These are phyloP conservation scores for Funneliformis mosseae DNA, from an alignment of 192 early-diverging fungal species.

Conservation along the genomic window DNA sequence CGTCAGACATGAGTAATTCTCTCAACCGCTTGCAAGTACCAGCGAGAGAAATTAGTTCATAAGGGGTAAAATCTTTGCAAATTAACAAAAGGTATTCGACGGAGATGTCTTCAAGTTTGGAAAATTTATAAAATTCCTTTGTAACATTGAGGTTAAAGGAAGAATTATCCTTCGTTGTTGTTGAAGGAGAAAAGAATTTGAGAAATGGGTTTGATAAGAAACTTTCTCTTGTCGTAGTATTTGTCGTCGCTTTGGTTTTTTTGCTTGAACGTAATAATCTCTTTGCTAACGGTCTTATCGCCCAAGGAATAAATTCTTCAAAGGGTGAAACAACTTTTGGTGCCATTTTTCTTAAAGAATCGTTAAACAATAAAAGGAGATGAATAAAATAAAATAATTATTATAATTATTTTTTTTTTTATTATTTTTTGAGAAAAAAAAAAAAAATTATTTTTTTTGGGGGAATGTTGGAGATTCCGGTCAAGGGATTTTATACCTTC, in stretches of 20 bases:
- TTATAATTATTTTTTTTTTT: too few relatives aligned
- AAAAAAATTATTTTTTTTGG: too few relatives aligned
- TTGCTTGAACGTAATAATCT: neutral
- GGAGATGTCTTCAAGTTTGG: neutral
- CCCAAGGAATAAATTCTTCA: neutral
- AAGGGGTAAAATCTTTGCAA: constrained; percentile 12
- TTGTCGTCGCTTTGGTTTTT: neutral
- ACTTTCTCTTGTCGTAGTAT: neutral
- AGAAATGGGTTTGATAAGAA: neutral
- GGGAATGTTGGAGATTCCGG: too few relatives aligned
- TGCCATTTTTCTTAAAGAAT: neutral
- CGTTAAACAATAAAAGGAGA: too few relatives aligned
- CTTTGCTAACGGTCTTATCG: neutral
- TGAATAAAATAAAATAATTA: too few relatives aligned
- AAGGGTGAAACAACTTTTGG: neutral
- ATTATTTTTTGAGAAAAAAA: too few relatives aligned
- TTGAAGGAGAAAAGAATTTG: neutral
- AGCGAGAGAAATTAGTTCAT: neutral
- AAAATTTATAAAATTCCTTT: neutral
- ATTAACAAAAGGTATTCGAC: neutral
- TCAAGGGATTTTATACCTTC: too few relatives aligned
- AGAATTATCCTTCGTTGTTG: neutral
- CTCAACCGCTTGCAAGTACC: neutral
- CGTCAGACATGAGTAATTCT: neutral
- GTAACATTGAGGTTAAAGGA: neutral